Base-by-base conservation (phyloP, 345 rosid genomes). In the Hypericum androsaemum region DNA sequence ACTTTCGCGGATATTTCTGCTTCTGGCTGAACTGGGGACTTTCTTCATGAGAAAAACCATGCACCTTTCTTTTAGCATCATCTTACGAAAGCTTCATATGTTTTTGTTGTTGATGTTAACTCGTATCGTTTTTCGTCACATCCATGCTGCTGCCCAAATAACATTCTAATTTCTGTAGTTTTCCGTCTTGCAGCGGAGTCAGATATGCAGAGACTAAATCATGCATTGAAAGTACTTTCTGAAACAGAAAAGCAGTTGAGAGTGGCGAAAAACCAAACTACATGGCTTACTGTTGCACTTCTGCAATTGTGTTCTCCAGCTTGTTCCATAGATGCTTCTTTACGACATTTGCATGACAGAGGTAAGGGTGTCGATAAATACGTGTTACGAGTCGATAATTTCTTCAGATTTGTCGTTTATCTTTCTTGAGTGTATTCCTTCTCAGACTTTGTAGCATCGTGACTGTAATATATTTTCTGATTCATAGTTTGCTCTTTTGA, bases 251-350 rank as follows among this genome's bases (percentile, higher is more conserved):
- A 88, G 71, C 94, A 92, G 53, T 66, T 92, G 71, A 80, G 96
- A 71, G 76, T 77, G 64, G 77, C 94, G n/a, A 92, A 81, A 67
- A 84, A 77, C 65, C 98, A 88, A 70, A 80, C 89, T 58, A 92
- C 95, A 2, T 92, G 96, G 98, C 96, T 92, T 35, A 88, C 95
- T 48, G 98, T 80, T 32, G 95, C 96, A 43, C 84, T 92, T 68
- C 67, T 92, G 61, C 96, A 88, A 64, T 75, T 92, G 58, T 84
- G 89, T 65, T 71, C 82, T 13, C 53, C 65, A 7, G 95, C 77
- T 52, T 70, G 77, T 67, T 67, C 77, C 35, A 28, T 56, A 6
- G 76, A 81, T 42, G 56, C 64, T 45, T 73, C 72, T 75, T 48
- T 68, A 46, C 64, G 69, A 74, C 75, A 65, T 71, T 65, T 60